phyloP scores from a whole-genome alignment of 108 stramenopile species.

The Chaetoceros muelleri region DNA sequence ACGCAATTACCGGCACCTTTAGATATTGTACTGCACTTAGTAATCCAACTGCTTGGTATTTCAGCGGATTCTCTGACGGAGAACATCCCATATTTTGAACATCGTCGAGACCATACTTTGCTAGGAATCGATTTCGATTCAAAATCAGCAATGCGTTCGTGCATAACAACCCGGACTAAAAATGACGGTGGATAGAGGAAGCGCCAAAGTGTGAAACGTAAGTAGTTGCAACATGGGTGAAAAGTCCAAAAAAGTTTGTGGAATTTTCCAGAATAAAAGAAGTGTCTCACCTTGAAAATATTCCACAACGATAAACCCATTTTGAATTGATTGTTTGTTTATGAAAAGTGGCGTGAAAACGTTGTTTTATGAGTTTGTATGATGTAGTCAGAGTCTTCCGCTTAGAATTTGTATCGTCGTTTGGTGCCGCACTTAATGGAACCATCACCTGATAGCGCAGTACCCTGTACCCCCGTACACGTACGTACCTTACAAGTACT shows the following conservation, averaged over 20 bases:
- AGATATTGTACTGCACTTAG: conserved; percentile 76
- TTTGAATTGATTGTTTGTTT: not conserved
- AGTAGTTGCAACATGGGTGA: not conserved
- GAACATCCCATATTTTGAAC: conserved; percentile 34
- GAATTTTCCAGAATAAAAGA: too few species aligned
- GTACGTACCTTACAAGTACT: too few species aligned
- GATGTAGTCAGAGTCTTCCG: too few species aligned
- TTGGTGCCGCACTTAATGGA: too few species aligned
- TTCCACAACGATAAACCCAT: conserved; percentile 88
- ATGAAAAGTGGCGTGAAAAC: not conserved
- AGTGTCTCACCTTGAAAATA: conserved; percentile 83
- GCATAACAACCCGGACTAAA: conserved; percentile 65
- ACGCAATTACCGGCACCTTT: conserved; percentile 69
- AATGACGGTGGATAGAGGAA: not conserved
- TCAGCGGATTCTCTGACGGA: conserved; percentile 37
- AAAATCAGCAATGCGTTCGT: conserved; percentile 68
- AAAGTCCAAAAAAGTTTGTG: not conserved
- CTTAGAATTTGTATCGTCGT: too few species aligned
- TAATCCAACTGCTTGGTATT: conserved; percentile 56
- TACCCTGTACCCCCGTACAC: too few species aligned
- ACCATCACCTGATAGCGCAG: too few species aligned
- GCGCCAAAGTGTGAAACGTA: not conserved
- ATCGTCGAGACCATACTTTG: conserved; percentile 71
- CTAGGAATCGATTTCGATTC: conserved; percentile 67
- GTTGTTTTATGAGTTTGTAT: not conserved